Percentiles rank a stretch among this genome's conserved stretches.
These are phyloP conservation scores for Lindgomyces ingoldianus DNA, from an alignment of 495 filamentous ascomycete species.

Conservation along the genomic window DNA sequence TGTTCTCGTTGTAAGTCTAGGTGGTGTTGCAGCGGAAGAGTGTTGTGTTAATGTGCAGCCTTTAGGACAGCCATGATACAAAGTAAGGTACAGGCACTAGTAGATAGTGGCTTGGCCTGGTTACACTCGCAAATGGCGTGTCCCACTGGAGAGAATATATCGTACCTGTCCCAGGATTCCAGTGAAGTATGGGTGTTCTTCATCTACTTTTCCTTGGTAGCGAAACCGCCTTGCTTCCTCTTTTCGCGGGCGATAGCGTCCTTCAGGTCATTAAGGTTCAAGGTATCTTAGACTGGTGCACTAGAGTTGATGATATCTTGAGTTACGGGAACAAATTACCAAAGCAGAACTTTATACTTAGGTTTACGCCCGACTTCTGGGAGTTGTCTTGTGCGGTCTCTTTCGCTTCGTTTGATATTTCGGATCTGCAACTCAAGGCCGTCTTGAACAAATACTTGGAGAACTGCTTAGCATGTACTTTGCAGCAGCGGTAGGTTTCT, in stretches of 20 bases:
- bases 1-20: too few relatives aligned
- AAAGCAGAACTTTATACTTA: constrained; percentile 6
- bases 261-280: background rate
- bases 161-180: background rate
- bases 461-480: constrained; percentile 9
- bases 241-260: constrained; percentile 17
- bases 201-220: background rate
- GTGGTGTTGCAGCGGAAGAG: too few relatives aligned
- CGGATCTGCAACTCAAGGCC: background rate
- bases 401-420: background rate
- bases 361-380: background rate
- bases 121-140: too few relatives aligned
- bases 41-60: too few relatives aligned
- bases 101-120: background rate
- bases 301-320: background rate
- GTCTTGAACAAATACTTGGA: constrained; percentile 5
- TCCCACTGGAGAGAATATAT: too few relatives aligned
- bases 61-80: too few relatives aligned
- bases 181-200: constrained; percentile 15
- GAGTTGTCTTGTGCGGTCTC: background rate
- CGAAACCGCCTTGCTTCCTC: background rate
- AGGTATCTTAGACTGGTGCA: background rate
- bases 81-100: too few relatives aligned
- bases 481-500: constrained; percentile 7
- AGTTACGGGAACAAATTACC: background rate